Conservation (phyloP, 73 alveolate genomes). For the Paramecium sonneborni region DNA sequence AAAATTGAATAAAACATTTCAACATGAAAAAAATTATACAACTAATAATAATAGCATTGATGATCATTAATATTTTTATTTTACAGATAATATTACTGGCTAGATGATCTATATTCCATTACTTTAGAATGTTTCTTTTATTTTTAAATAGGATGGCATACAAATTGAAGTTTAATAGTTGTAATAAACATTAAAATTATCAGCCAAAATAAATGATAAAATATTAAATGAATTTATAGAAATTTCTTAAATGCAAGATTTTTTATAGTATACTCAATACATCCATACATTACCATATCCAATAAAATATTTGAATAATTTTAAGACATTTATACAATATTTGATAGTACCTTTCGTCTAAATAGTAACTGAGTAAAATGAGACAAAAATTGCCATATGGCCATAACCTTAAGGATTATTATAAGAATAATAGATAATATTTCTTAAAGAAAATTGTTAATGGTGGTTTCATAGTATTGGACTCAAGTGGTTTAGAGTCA, state of each 20-base stretch:
- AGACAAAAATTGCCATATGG: slow-evolving; percentile 13
- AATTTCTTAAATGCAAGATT: not conserved
- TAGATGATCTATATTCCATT: not conserved
- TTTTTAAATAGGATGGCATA: not conserved
- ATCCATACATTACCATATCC: slow-evolving; percentile 14
- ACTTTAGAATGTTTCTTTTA: not conserved
- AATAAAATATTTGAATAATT: not conserved
- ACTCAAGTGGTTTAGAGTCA: not conserved
- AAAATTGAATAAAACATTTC: not conserved
- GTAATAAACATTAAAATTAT: not conserved
- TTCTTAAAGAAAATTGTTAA: not conserved
- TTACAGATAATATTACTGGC: not conserved
- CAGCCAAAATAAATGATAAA: slow-evolving; percentile 12
- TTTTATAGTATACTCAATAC: not conserved
- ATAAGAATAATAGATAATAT: not conserved
- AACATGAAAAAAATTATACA: not conserved
- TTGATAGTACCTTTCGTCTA: slow-evolving; percentile 16
- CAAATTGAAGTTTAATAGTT: slow-evolving; percentile 7
- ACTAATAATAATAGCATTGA: not conserved
- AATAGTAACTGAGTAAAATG: not conserved
- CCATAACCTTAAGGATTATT: slow-evolving; percentile 37
- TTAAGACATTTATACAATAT: slow-evolving; percentile 21
- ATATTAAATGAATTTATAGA: slow-evolving; percentile 12
- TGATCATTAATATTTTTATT: slow-evolving; percentile 31
- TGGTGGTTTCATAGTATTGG: not conserved